Evolutionary conservation across 768 basidiomycete genomes (phyloP), one percentile per base, ranked within the genome.

Genomic region (Auricularia cornea): DNA sequence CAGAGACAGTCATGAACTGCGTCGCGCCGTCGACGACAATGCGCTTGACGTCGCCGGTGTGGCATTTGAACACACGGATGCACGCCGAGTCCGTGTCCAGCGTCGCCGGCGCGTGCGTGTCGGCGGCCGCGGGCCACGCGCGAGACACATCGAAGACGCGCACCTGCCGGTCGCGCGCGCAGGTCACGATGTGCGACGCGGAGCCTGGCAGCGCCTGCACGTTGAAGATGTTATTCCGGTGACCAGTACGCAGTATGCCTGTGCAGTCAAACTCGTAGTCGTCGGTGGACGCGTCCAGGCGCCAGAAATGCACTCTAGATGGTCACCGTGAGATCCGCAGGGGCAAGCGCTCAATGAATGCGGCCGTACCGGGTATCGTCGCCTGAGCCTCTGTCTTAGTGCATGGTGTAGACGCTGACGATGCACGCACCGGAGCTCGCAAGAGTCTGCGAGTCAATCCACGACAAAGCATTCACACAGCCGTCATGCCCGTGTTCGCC

Each of bases 151-250:
- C 92, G 66, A 90, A 89, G 2, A 95, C 83, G 48, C 92, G 81
- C 52, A 94, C 83, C 73, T 92, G 83, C 23, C 75, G 76, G 71
- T 94, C 92, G 18, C 84, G 84, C 54, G 89, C 86, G 78, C 73
- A 92, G 84, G 68, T 72, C 12, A 72, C 75, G 20, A 95, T 88
- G 60, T 85, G 83, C n/a, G 86, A 82, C 26, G 54, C 16, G 12
- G 90, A 90, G 66, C 83, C 77, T 0, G 92, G 91, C 1, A 96
- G 77, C 80, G 91, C 87, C 56, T 90, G 84, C 0, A 83, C 85
- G 67, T 87, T 90, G 78, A 96, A 96, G 56, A 96, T 91, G 69
- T 96, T 96, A 14, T 81, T 84, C 56, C 76, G 81, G 72, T 96
- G 93, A 3, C 90, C 91, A 0, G 93, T 94, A 16, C 79, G 72